Evolutionary conservation across 2,329 filamentous ascomycete species (phyloP).

Genomic region (Ophiostoma populinum): DNA sequence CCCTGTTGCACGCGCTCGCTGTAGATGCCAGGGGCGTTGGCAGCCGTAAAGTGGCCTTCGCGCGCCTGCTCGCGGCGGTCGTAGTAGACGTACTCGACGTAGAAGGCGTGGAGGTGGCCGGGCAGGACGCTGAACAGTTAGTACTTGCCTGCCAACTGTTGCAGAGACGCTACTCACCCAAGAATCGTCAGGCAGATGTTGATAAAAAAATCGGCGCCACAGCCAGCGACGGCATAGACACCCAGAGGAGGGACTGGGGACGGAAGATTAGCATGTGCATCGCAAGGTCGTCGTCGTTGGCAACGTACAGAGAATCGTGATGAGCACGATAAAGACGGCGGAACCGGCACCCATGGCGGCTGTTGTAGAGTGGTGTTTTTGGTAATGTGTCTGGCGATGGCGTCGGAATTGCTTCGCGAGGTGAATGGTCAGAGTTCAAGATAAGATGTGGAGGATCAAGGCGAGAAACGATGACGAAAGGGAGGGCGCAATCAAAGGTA

Average conservation of each 20-base stretch:
- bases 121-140: slow-evolving; percentile 42
- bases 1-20: slow-evolving; percentile 56
- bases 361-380: neutral
- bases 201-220: slow-evolving; percentile 45
- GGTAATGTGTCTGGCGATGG: neutral
- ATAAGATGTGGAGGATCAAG: too few species aligned
- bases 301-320: slow-evolving; percentile 36
- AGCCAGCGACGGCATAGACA: slow-evolving; percentile 46
- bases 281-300: too few species aligned
- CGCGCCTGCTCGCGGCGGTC: slow-evolving; percentile 48
- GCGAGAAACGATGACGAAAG: too few species aligned
- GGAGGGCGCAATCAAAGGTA: too few species aligned
- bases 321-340: slow-evolving; percentile 30
- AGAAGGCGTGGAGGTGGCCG: slow-evolving; percentile 67
- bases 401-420: too few species aligned
- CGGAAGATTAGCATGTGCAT: neutral
- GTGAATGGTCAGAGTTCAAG: too few species aligned
- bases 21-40: slow-evolving; percentile 51
- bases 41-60: slow-evolving; percentile 34
- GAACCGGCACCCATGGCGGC: slow-evolving; percentile 30
- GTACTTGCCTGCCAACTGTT: too few species aligned
- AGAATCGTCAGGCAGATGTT: slow-evolving; percentile 51
- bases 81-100: slow-evolving; percentile 70
- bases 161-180: slow-evolving; percentile 29
- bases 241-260: slow-evolving; percentile 52